Conservation (phyloP, 2,329 filamentous ascomycete species). For the Fusarium aywerte region DNA sequence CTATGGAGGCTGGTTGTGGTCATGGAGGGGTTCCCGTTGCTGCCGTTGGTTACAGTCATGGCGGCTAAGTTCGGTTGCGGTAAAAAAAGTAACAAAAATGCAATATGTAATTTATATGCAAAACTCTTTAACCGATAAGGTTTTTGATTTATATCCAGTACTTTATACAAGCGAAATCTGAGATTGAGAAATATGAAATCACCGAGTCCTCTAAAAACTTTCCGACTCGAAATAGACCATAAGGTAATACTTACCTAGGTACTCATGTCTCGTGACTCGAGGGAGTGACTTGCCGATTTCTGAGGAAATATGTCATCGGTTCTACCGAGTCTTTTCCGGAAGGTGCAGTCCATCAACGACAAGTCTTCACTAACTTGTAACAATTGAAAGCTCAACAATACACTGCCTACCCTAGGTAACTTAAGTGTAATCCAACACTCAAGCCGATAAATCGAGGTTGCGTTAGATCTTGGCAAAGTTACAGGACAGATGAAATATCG, state of each 20-base stretch:
- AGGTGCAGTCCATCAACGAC: not conserved
- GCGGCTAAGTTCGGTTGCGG: slow-evolving; percentile 12
- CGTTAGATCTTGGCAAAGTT: not conserved
- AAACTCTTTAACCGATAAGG: not conserved
- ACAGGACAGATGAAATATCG: not conserved
- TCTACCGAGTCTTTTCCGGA: slow-evolving; percentile 47
- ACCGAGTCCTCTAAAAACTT: slow-evolving; percentile 22
- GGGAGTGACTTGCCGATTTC: slow-evolving; percentile 4
- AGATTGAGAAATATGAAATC: not conserved
- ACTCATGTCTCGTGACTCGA: slow-evolving; percentile 44
- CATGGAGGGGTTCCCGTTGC: slow-evolving; percentile 38
- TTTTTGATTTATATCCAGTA: not conserved
- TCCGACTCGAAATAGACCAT: not conserved
- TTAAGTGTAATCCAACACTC: not conserved
- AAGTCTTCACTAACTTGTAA: not conserved
- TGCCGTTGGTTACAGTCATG: slow-evolving; percentile 45
- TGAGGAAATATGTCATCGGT: slow-evolving; percentile 28
- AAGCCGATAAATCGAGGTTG: not conserved
- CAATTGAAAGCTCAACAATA: not conserved
- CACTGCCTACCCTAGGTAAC: not conserved
- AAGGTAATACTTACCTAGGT: slow-evolving; percentile 36
- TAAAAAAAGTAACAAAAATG: not conserved
- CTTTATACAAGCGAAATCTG: not conserved
- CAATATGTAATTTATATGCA: not conserved
- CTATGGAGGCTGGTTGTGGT: slow-evolving; percentile 44